A percentile compares a stretch with the other conserved stretches of the same genome.
Conservation (phyloP, 1,284 basidiomycete genomes). For the Sanghuangporus weigelae region DNA sequence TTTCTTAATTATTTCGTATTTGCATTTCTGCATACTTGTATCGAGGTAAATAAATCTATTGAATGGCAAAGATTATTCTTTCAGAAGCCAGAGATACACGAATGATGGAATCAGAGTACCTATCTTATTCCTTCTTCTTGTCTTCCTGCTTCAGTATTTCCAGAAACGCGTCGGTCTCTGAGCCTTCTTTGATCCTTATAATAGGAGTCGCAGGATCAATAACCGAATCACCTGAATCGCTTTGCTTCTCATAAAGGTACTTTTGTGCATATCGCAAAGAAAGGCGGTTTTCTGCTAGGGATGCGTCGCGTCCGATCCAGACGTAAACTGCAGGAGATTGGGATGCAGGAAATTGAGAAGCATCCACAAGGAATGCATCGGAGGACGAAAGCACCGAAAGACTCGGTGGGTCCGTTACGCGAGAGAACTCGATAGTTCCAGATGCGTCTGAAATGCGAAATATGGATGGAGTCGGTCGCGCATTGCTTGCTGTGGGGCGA, state of each 20-base stretch:
- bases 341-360: conserved; percentile 37
- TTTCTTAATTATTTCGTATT: too few relatives aligned
- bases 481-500: conserved; percentile 2
- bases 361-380: conserved; percentile 35
- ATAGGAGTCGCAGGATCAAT: conserved; percentile 35
- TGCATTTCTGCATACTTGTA: too few relatives aligned
- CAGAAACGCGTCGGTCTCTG: conserved; percentile 41
- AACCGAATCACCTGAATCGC: conserved; percentile 18
- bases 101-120: too few relatives aligned
- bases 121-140: too few relatives aligned
- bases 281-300: conserved; percentile 43
- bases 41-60: too few relatives aligned
- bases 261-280: conserved; percentile 49
- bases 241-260: conserved; percentile 39
- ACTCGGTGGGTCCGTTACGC: conserved; percentile 28
- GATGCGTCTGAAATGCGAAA: conserved; percentile 46
- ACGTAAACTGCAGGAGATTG: conserved; percentile 42
- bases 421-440: conserved; percentile 35
- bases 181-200: conserved; percentile 47
- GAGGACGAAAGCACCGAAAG: conserved; percentile 35
- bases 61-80: too few relatives aligned
- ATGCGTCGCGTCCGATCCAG: conserved; percentile 50
- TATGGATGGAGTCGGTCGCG: conserved; percentile 26
- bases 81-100: too few relatives aligned
- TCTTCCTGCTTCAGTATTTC: conserved; percentile 17